These are phyloP conservation scores for Nicotiana otophora DNA, from an alignment of 257 asterid genomes.

Conservation along the genomic window DNA sequence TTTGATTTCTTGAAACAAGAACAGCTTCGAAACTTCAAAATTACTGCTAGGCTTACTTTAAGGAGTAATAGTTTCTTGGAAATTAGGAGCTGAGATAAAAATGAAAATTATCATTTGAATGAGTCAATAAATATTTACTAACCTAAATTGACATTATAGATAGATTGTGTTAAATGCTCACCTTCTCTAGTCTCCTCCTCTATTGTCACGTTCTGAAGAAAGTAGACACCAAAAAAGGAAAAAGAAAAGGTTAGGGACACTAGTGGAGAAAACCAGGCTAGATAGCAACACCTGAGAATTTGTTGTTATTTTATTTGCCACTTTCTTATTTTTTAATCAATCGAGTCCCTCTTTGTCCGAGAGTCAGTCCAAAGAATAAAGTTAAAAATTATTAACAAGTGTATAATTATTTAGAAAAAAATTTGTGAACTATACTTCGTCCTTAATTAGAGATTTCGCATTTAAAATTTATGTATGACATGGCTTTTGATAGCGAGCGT, in stretches of 20 bases:
- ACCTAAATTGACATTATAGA: not conserved
- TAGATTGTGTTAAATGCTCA: no score
- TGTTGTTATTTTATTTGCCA: not conserved
- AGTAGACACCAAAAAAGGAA: not conserved
- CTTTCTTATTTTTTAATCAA: not conserved
- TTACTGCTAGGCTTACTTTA: not conserved
- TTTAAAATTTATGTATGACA: no score
- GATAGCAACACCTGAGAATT: conserved; percentile 4
- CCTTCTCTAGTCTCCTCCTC: no score
- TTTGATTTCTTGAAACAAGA: not conserved
- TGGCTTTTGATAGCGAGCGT: no score
- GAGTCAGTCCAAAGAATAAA: not conserved
- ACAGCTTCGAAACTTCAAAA: not conserved
- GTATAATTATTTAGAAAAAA: not conserved
- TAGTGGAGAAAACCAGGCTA: conserved; percentile 19
- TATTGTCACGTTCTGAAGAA: conserved; percentile 14
- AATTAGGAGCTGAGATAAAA: no score
- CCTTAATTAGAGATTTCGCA: fast-evolving
- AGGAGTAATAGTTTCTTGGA: not conserved
- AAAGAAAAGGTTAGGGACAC: conserved; percentile 9
- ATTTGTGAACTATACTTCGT: not conserved
- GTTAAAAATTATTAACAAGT: not conserved
- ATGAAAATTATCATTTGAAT: no score
- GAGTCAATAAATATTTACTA: not conserved
- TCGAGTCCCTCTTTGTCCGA: not conserved